Evolutionary conservation across 2,329 filamentous ascomycete genomes (phyloP).

Genomic region (Camptophora hylomeconis): DNA sequence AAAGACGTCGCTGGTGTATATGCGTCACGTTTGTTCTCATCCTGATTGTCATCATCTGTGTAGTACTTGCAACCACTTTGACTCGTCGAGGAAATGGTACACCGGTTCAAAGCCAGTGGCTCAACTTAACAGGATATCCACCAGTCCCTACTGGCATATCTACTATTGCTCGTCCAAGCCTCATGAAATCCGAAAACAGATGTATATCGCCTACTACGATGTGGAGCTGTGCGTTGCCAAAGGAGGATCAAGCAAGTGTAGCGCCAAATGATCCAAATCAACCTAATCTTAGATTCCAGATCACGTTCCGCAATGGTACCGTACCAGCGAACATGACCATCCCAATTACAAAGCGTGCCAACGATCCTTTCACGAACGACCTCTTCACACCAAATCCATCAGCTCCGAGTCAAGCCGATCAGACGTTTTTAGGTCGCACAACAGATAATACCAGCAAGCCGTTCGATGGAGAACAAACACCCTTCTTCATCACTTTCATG

Average conservation of each 20-base stretch:
- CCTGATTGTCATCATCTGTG: constrained; percentile 25
- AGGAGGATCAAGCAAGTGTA: constrained; percentile 56
- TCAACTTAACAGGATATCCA: constrained; percentile 77
- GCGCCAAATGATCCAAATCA: constrained; percentile 52
- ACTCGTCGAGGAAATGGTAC: constrained; percentile 31
- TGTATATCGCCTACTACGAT: constrained; percentile 62
- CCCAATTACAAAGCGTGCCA: constrained; percentile 23
- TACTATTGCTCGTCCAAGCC: constrained; percentile 62
- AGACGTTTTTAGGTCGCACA: constrained; percentile 70
- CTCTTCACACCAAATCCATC: constrained; percentile 32
- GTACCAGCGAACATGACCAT: constrained; percentile 47
- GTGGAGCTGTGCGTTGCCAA: constrained; percentile 79
- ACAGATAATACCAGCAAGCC: constrained; percentile 58
- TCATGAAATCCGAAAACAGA: constrained; percentile 47
- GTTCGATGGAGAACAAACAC: constrained; percentile 76
- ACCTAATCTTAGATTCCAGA: constrained; percentile 69
- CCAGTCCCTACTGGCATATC: constrained; percentile 74
- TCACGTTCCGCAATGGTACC: constrained; percentile 46
- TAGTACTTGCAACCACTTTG: constrained; percentile 46
- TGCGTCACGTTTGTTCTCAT: constrained; percentile 44
- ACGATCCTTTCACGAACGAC: constrained; percentile 22
- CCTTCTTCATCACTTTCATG: constrained; percentile 73
- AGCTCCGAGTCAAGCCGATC: constrained; percentile 49
- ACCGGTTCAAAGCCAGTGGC: constrained; percentile 47
- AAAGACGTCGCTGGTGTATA: constrained; percentile 44